Conservation (phyloP, 805 yeast genomes). For the Saccharomycopsis sp. region DNA sequence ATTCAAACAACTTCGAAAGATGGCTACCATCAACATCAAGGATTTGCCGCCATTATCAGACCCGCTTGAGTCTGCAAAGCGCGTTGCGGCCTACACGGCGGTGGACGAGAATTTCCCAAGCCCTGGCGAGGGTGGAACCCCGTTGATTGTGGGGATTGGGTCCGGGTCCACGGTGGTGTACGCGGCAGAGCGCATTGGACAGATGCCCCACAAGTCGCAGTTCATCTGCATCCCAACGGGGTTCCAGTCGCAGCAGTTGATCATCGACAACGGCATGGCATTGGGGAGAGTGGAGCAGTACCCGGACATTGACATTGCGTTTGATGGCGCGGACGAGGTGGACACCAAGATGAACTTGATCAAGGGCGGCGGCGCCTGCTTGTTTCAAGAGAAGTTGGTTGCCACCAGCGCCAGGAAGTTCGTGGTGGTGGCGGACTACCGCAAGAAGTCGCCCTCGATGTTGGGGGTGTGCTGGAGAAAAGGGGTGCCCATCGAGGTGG, state of each 20-base stretch:
- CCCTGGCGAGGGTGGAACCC: slow-evolving; percentile 37
- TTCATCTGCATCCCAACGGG: slow-evolving; percentile 92
- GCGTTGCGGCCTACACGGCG: slow-evolving; percentile 83
- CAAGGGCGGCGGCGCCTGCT: slow-evolving; percentile 98
- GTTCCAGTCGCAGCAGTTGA: slow-evolving; percentile 84
- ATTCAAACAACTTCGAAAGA: too few species aligned
- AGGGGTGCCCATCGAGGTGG: slow-evolving; percentile 94
- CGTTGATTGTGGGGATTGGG: slow-evolving; percentile 74
- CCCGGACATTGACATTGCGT: slow-evolving; percentile 80
- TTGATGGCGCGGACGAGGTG: slow-evolving; percentile 98
- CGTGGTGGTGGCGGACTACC: slow-evolving; percentile 83
- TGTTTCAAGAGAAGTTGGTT: slow-evolving; percentile 91
- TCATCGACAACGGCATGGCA: slow-evolving; percentile 67
- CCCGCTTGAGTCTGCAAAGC: slow-evolving; percentile 70
- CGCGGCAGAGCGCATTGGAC: slow-evolving; percentile 90
- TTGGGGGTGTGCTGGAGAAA: slow-evolving; percentile 79
- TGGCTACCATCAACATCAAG: too few species aligned
- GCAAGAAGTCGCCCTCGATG: slow-evolving; percentile 60
- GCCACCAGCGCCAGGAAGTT: slow-evolving; percentile 72
- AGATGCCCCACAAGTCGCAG: slow-evolving; percentile 39
- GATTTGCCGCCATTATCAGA: slow-evolving; percentile 33
- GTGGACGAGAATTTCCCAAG: slow-evolving; percentile 78
- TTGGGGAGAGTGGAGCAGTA: slow-evolving; percentile 79
- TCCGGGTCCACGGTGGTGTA: slow-evolving; percentile 97
- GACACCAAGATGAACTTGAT: slow-evolving; percentile 74